Conservation (phyloP, 169 alveolate species). For the Cryptosporidium bovis region DNA sequence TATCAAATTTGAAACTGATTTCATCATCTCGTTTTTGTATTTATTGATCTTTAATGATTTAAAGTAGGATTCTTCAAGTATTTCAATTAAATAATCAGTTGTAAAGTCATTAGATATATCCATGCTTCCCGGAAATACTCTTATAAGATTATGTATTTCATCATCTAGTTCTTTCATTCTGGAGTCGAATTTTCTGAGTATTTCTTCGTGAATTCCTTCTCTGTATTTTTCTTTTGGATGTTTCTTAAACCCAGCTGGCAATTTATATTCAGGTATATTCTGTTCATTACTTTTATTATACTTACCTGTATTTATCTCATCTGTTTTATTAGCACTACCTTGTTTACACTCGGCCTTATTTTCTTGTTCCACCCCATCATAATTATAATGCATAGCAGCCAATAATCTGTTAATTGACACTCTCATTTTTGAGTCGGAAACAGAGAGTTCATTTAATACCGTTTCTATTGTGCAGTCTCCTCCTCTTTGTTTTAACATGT, state of each 20-base stretch:
- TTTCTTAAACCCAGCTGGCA: neutral
- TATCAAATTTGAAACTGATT: too few relatives aligned
- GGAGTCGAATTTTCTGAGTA: neutral
- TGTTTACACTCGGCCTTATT: neutral
- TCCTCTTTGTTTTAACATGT: constrained; percentile 41
- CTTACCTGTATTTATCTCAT: neutral
- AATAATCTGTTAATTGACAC: constrained; percentile 29
- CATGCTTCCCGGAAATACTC: constrained; percentile 50
- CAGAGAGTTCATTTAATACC: constrained; percentile 37
- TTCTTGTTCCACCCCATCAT: neutral
- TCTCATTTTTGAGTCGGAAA: constrained; percentile 23
- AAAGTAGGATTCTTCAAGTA: constrained; percentile 16
- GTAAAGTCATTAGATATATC: constrained; percentile 17
- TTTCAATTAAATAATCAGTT: constrained; percentile 20
- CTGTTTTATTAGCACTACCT: neutral
- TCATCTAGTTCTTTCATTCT: constrained; percentile 33
- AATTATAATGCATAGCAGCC: constrained; percentile 22
- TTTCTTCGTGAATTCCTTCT: constrained; percentile 4
- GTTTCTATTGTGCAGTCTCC: constrained; percentile 73
- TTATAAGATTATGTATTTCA: constrained; percentile 5
- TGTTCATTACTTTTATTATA: neutral
- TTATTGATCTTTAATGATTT: neutral
- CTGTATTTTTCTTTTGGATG: constrained; percentile 36
- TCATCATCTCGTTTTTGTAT: too few relatives aligned
- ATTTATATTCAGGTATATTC: neutral